Evolutionary conservation across 805 yeast genomes (phyloP).

Genomic region (Candida morakotiae): DNA sequence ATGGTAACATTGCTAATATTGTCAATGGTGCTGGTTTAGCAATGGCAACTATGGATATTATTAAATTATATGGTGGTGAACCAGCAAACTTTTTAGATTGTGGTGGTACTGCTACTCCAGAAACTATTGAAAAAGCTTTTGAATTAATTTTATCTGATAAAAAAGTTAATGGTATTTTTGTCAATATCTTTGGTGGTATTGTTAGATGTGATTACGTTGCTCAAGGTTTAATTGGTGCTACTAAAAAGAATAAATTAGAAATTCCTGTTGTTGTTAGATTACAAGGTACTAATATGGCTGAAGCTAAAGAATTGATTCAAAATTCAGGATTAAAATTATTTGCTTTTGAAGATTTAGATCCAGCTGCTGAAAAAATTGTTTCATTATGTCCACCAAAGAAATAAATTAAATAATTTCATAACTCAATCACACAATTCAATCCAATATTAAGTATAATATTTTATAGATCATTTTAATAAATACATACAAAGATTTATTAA

Average conservation of each 20-base stretch:
- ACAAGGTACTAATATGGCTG: conserved; percentile 94
- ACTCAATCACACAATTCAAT: too few species aligned
- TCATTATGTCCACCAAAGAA: conserved; percentile 46
- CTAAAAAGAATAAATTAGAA: conserved; percentile 83
- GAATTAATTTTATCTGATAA: conserved; percentile 85
- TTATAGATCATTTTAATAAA: too few species aligned
- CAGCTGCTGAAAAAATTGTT: conserved; percentile 95
- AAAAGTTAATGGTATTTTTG: conserved; percentile 91
- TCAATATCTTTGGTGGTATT: conserved; percentile 98
- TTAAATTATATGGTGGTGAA: conserved; percentile 95
- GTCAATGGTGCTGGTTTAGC: conserved; percentile 99
- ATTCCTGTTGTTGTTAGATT: conserved; percentile 97
- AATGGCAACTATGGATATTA: conserved; percentile 99
- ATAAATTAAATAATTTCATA: background rate
- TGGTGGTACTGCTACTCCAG: conserved; percentile 99
- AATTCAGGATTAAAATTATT: conserved; percentile 91
- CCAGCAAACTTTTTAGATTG: conserved; percentile 99
- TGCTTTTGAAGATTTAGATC: conserved; percentile 89
- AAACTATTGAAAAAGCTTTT: conserved; percentile 96
- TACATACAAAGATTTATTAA: too few species aligned
- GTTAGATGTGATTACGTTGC: conserved; percentile 99
- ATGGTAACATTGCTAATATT: conserved; percentile 97
- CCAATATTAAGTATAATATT: too few species aligned
- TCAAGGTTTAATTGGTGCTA: conserved; percentile 91
- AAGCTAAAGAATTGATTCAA: conserved; percentile 81